Evolutionary conservation across 768 basidiomycete genomes (phyloP), one percentile per base, ranked within the genome.

Genomic region (Tephrocybe rancida): DNA sequence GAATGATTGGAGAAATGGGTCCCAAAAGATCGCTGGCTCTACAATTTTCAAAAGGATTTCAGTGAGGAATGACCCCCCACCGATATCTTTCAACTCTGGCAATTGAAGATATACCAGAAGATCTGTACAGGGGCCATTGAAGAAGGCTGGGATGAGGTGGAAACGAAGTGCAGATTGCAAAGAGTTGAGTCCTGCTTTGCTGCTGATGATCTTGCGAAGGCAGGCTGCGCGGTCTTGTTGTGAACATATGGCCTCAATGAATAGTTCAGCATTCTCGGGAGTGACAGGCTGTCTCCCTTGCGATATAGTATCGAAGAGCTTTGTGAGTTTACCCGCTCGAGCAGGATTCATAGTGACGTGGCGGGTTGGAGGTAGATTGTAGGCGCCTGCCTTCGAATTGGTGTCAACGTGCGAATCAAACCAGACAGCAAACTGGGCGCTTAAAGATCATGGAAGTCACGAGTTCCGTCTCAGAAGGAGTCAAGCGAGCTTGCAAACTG

Each of bases 21-120:
- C 59, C 78, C 77, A 82, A 56, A 81, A 79, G 37, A 79, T 63
- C 10, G 80, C 70, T 0, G 77, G 79, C 0, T 76, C 70, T 11
- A 76, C 67, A n/a, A 81, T 69, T 0, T 42, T 52, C 1, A 63
- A 62, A 25, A 82, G 47, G 26, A 80, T 52, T 21, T 67, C 60
- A 24, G 68, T 50, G 1, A 82, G 64, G n/a, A 73, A 59, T 3
- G 60, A 54, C 1, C 81, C 81, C 11, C 67, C 61, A 3, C 68
- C 70, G 25, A 76, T 54, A 29, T 47, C 61, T 13, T 61, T 59
- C 2, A 78, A 63, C 41, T 63, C 65, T 13, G 71, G 70, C 1
- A 60, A 57, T 39, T 69, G 67, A 9, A 82, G 62, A 56, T 71
- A 80, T 0, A 42, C 19, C 3, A 80, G 54, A n/a, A 77, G 61